Conservation (phyloP, 352 stramenopile species). For the Pilasporangium apinafurcum region DNA sequence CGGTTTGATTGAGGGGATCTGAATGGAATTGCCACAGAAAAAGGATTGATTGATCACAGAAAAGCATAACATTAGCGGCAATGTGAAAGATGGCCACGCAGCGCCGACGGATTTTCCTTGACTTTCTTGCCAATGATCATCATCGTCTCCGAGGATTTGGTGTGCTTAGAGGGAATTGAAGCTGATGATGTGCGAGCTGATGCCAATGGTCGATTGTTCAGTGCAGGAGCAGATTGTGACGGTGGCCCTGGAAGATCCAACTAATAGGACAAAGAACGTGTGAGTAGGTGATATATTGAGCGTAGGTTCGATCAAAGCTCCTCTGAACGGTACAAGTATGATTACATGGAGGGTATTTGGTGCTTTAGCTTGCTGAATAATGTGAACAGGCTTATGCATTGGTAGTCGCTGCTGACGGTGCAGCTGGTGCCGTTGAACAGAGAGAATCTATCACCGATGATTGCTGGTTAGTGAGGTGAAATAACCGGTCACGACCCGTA, state of each 20-base stretch:
- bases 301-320: no score
- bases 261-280: not conserved
- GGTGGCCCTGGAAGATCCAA: not conserved
- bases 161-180: not conserved
- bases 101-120: no score
- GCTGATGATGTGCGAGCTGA: not conserved
- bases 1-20: no score
- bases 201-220: not conserved
- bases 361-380: not conserved
- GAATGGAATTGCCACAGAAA: no score
- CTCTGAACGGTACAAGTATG: no score
- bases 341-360: not conserved
- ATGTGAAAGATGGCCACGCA: no score
- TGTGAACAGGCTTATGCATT: not conserved
- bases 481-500: no score
- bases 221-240: not conserved
- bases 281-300: not conserved
- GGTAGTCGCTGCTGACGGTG: constrained; percentile 6
- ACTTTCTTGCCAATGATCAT: constrained; percentile 4
- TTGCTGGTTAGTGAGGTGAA: not conserved
- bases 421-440: constrained; percentile 1
- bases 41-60: no score
- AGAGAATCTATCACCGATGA: no score
- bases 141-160: not conserved
- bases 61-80: no score